phyloP scores from a whole-genome alignment of 352 stramenopile species.

The Blastocystis sp. region DNA sequence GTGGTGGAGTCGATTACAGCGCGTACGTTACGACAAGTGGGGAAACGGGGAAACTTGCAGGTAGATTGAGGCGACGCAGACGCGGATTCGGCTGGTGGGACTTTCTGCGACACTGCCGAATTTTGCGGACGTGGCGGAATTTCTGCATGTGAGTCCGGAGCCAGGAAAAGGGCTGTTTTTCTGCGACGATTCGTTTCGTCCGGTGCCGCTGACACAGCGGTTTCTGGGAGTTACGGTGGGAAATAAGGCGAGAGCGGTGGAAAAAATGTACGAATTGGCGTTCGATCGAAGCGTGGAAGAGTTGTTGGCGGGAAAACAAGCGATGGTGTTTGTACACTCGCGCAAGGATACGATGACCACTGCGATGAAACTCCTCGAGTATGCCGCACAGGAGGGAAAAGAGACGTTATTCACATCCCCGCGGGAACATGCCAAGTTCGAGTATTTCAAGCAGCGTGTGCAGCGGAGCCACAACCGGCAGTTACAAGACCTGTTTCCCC shows the following conservation, averaged over 20 bases:
- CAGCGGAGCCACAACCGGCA: conserved; percentile 85
- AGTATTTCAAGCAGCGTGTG: conserved; percentile 62
- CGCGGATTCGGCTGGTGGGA: conserved; percentile 89
- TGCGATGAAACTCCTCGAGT: conserved; percentile 78
- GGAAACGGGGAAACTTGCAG: neutral
- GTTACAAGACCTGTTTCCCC: conserved; percentile 80
- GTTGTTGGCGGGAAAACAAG: conserved; percentile 71
- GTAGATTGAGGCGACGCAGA: conserved; percentile 90
- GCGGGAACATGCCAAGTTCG: neutral
- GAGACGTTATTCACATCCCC: conserved; percentile 56
- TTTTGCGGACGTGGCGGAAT: conserved; percentile 91
- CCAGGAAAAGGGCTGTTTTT: conserved; percentile 82
- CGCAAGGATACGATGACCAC: conserved; percentile 91
- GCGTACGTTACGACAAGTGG: conserved; percentile 73
- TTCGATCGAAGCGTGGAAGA: conserved; percentile 70
- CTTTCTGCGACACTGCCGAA: conserved; percentile 96
- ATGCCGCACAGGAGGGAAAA: conserved; percentile 64
- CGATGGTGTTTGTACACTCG: conserved; percentile 99
- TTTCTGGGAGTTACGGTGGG: conserved; percentile 84
- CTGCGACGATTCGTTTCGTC: conserved; percentile 91
- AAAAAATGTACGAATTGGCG: conserved; percentile 58
- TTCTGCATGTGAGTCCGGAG: conserved; percentile 78
- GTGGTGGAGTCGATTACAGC: conserved; percentile 99
- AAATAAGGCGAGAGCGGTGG: conserved; percentile 55
- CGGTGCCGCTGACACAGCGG: conserved; percentile 91